Evolutionary conservation across 352 stramenopile genomes (phyloP).

Genomic region (Phytophthora sansomeana): DNA sequence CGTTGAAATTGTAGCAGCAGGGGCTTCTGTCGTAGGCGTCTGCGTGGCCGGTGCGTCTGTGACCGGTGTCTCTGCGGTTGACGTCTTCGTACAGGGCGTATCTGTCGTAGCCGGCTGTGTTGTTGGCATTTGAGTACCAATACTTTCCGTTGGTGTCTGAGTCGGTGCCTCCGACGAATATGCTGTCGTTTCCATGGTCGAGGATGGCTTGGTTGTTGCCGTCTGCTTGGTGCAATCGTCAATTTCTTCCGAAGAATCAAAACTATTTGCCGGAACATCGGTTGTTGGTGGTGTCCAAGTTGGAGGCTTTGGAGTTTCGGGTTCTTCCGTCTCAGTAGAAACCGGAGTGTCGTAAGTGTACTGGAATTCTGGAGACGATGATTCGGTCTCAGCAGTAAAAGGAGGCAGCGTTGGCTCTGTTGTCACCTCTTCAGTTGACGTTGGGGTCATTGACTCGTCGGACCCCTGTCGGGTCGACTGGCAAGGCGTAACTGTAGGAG

Average conservation of each 20-base stretch:
- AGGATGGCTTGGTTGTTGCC: conserved; percentile 4
- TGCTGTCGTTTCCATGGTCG: neutral
- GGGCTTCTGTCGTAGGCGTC: neutral
- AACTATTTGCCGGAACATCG: neutral
- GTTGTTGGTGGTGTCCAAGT: neutral
- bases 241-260: neutral
- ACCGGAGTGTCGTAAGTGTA: conserved; percentile 13
- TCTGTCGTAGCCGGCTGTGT: neutral
- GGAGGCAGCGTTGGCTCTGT: neutral
- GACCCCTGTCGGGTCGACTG: neutral
- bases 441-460: conserved; percentile 1
- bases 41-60: conserved; percentile 1
- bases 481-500: neutral
- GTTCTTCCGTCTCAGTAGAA: conserved; percentile 15
- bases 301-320: conserved; percentile 5
- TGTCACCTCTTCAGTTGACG: conserved; percentile 3
- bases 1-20: neutral
- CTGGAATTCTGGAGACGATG: neutral
- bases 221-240: neutral
- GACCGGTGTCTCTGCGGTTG: conserved; percentile 1
- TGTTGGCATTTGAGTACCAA: conserved; percentile 7
- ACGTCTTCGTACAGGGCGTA: neutral
- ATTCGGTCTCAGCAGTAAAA: neutral
- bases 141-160: conserved; percentile 6
- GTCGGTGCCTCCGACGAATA: conserved; percentile 17